A percentile compares a stretch with the other conserved stretches of the same genome.
phyloP scores from a whole-genome alignment of 2,329 filamentous ascomycete species.

The Talaromyces sp. region DNA sequence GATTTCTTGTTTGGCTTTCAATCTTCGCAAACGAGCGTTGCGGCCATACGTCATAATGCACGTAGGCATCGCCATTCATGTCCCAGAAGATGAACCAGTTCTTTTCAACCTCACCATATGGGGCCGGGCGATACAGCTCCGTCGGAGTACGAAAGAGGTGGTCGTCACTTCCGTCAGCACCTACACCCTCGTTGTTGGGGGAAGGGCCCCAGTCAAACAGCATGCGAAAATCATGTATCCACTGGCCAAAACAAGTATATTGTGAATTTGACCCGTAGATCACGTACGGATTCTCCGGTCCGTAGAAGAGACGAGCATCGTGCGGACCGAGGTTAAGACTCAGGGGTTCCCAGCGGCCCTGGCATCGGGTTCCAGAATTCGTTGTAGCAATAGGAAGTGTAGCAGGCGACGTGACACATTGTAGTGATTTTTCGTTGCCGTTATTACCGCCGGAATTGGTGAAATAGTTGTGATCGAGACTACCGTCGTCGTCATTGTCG shows the following conservation, averaged over 20 bases:
- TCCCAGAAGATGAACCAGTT: conserved; percentile 63
- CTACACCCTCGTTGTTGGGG: conserved; percentile 7
- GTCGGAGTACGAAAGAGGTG: conserved; percentile 38
- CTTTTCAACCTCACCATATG: conserved; percentile 50
- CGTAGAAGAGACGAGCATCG: conserved; percentile 55
- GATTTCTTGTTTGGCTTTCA: not conserved
- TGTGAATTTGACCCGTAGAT: conserved; percentile 54
- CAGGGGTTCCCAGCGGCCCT: conserved; percentile 40
- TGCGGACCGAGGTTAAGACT: conserved; percentile 49
- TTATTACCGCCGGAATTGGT: not conserved
- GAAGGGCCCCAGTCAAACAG: conserved; percentile 42
- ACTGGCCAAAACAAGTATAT: conserved; percentile 54
- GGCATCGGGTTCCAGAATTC: conserved; percentile 35
- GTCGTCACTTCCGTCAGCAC: not conserved
- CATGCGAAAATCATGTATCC: conserved; percentile 50
- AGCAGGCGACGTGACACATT: not conserved
- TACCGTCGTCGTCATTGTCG: not conserved
- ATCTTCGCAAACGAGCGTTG: conserved; percentile 48
- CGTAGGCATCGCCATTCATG: conserved; percentile 38
- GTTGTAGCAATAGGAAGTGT: conserved; percentile 47
- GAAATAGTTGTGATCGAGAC: not conserved
- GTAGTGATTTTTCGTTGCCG: not conserved
- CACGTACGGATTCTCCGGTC: conserved; percentile 46
- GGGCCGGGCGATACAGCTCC: conserved; percentile 49
- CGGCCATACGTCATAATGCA: conserved; percentile 51